phyloP scores from a whole-genome alignment of 176 grass and related monocot genomes.

The Hsuehochloa calcarea region DNA sequence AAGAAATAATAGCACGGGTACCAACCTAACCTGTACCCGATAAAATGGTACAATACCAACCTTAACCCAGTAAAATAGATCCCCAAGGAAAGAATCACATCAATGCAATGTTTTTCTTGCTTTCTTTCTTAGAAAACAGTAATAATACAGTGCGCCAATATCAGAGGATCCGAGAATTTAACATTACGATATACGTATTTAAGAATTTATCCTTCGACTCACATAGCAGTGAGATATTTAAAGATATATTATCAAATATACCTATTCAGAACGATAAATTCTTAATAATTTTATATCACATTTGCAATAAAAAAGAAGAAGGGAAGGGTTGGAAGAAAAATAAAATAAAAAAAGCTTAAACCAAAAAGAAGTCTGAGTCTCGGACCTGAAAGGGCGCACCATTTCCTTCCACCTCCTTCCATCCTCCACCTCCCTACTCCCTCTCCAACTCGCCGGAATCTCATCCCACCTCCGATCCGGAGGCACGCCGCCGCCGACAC shows the following conservation, averaged over 20 bases:
- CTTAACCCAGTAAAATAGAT: neutral
- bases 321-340: neutral
- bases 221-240: too few relatives aligned
- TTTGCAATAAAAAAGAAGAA: neutral
- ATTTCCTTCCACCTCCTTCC: slow-evolving; percentile 19
- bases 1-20: neutral
- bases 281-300: neutral
- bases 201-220: too few relatives aligned
- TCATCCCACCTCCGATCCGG: slow-evolving; percentile 53
- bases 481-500: slow-evolving; percentile 20
- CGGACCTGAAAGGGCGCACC: slow-evolving; percentile 41
- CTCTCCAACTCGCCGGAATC: slow-evolving; percentile 49
- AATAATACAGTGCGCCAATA: neutral
- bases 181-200: too few relatives aligned
- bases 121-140: neutral
- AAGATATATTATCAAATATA: too few relatives aligned
- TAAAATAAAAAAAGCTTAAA: slow-evolving; percentile 20
- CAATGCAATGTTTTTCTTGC: neutral
- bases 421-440: neutral
- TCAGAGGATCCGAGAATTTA: neutral
- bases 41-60: too few relatives aligned
- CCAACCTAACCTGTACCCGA: slow-evolving; percentile 9
- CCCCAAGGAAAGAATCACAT: slow-evolving; percentile 20
- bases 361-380: neutral
- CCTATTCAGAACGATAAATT: too few relatives aligned